Evolutionary conservation across 2,329 filamentous ascomycete species (phyloP).

Genomic region (Fusarium sp.): DNA sequence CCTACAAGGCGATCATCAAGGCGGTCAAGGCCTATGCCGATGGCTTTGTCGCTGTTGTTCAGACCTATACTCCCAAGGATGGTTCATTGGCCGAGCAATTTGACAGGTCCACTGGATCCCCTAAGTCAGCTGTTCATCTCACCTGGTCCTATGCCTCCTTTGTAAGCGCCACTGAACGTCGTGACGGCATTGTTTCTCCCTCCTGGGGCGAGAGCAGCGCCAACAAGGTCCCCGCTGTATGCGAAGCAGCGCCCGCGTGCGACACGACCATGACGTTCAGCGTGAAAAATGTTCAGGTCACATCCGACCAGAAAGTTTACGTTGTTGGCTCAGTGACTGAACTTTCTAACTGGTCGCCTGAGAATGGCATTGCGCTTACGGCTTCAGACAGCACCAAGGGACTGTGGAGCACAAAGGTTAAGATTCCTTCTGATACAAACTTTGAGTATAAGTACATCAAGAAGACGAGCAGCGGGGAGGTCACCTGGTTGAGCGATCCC

Average conservation of each 20-base stretch:
- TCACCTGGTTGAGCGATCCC: constrained; percentile 70
- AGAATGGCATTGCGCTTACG: constrained; percentile 61
- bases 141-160: constrained; percentile 80
- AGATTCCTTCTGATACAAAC: constrained; percentile 62
- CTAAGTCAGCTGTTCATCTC: constrained; percentile 73
- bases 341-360: constrained; percentile 52
- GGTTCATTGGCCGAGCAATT: constrained; percentile 77
- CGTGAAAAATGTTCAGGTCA: constrained; percentile 27
- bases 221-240: constrained; percentile 36
- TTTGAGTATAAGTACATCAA: constrained; percentile 74
- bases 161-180: constrained; percentile 68
- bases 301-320: constrained; percentile 35
- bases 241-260: constrained; percentile 43
- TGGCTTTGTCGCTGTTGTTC: constrained; percentile 58
- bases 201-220: constrained; percentile 60
- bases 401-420: constrained; percentile 66
- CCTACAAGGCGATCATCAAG: constrained; percentile 18
- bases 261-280: constrained; percentile 43
- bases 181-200: constrained; percentile 64
- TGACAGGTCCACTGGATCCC: constrained; percentile 61
- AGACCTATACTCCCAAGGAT: constrained; percentile 69
- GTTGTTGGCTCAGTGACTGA: constrained; percentile 55
- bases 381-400: constrained; percentile 60
- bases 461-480: constrained; percentile 60
- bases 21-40: constrained; percentile 29